Conservation (phyloP, 1,284 basidiomycete species). For the Cryptococcus sp. region DNA sequence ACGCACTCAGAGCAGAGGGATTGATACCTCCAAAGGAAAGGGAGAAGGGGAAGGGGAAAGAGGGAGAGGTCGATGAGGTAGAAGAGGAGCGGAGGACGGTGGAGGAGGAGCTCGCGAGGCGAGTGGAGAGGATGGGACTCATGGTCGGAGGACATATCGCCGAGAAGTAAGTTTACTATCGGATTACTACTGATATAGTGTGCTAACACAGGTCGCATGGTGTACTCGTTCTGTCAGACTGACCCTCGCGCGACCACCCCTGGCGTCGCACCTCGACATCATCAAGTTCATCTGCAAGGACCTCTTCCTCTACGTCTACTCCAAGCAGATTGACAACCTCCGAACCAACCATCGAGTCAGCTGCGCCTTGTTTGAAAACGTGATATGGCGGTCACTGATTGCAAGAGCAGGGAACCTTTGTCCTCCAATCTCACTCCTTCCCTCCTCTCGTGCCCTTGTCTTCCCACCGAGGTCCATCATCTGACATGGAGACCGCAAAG, state of each 20-base stretch:
- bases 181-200: neutral
- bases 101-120: constrained; percentile 63
- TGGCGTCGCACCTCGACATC: constrained; percentile 78
- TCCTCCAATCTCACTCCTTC: constrained; percentile 86
- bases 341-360: constrained; percentile 85
- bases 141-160: constrained; percentile 83
- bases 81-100: constrained; percentile 52
- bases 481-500: constrained; percentile 68
- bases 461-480: constrained; percentile 63
- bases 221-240: constrained; percentile 54
- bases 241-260: constrained; percentile 68
- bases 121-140: constrained; percentile 77
- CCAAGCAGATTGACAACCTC: constrained; percentile 89
- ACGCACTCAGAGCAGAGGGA: constrained; percentile 36
- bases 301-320: constrained; percentile 53
- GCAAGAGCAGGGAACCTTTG: constrained; percentile 73
- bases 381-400: neutral
- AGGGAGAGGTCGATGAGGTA: constrained; percentile 30
- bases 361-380: neutral
- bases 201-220: neutral
- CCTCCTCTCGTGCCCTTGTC: constrained; percentile 76
- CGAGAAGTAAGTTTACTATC: constrained; percentile 61
- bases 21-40: constrained; percentile 39
- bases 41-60: constrained; percentile 17
- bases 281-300: constrained; percentile 97